Evolutionary conservation across 164 flowering plant genomes (phyloP), one percentile per base, ranked within the genome.

Genomic region (Stephania cephalantha): DNA sequence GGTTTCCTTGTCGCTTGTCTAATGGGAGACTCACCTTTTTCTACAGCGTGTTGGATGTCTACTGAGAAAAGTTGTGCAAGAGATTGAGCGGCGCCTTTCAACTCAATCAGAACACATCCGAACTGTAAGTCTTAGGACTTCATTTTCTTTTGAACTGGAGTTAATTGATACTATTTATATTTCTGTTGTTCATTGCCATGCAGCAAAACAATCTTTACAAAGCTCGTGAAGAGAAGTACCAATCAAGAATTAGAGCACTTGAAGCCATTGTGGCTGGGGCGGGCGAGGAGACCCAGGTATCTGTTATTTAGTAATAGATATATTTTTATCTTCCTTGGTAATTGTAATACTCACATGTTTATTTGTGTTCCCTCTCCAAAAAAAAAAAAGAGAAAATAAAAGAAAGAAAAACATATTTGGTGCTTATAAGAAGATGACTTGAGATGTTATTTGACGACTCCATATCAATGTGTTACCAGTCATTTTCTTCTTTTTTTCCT

Each of bases 261-360:
- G 97, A 96, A 85, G 85, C 92, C 75, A 91, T 96, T 81, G 91
- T 94, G 68, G 76, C 79, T 42, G 99, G 97, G 75, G 85, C 90
- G 45, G 80, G 79, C 15, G 92, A 88, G 78, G 99, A 96, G 85
- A 88, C 82, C 77, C 87, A 89, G 99, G 99, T 96, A 83, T 50
- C 68, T 71, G 1, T 12, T 46, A 11, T 31, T 35, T 9, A 69
- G 11, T 30, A 68, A 68, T 35, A 11, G 7, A 68, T 22, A 35
- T 68, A 68, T 45, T 68, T 68, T 35, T 35, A 35, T 35, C 42
- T 35, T 35, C 4, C 42, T 35, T 35, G 42, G 42, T 35, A 35
- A 35, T 35, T 35, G 42, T 35, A 2, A 2, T 2, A 35, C 42
- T 2, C 42, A 35, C 42, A 35, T 35, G 42, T 35, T 35, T 35